These are phyloP conservation scores for Fomitiporia mediterranea DNA, from an alignment of 1,284 basidiomycete species.

Conservation along the genomic window DNA sequence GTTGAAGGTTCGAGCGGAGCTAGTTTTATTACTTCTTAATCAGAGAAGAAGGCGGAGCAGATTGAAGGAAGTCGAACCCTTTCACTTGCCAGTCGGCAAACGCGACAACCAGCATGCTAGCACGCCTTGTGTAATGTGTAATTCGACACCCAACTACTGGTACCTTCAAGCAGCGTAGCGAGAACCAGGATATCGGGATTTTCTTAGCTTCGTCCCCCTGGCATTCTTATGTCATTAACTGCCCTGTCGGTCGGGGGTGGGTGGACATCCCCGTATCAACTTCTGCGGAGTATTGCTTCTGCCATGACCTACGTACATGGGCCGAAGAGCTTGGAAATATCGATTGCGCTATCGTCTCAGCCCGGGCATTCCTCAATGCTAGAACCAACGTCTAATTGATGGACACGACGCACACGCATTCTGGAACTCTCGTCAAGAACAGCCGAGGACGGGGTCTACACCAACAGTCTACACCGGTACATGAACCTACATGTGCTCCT, in stretches of 20 bases:
- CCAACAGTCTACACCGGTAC: background rate
- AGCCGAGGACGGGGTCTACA: background rate
- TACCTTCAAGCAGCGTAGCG: no score
- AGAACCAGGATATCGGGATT: no score
- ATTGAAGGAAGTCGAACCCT: background rate
- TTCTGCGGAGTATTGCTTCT: background rate
- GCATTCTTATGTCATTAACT: no score
- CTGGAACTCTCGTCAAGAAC: background rate
- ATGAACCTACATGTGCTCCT: background rate
- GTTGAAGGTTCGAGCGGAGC: background rate
- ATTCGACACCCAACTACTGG: no score
- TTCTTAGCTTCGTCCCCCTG: no score
- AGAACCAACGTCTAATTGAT: background rate
- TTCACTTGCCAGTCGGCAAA: background rate
- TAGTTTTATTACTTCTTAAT: background rate
- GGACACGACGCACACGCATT: background rate
- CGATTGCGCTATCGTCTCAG: background rate
- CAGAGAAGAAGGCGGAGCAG: no score
- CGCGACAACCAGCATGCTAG: no score
- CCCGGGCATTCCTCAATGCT: background rate
- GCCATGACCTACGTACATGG: background rate
- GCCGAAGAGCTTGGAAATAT: conserved; percentile 4
- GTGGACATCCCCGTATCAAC: no score
- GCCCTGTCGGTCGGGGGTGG: no score
- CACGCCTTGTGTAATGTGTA: no score